Percentiles rank a stretch among this genome's conserved stretches.
Conservation (phyloP, 2,329 filamentous ascomycete species). For the Talaromyces atroroseus region DNA sequence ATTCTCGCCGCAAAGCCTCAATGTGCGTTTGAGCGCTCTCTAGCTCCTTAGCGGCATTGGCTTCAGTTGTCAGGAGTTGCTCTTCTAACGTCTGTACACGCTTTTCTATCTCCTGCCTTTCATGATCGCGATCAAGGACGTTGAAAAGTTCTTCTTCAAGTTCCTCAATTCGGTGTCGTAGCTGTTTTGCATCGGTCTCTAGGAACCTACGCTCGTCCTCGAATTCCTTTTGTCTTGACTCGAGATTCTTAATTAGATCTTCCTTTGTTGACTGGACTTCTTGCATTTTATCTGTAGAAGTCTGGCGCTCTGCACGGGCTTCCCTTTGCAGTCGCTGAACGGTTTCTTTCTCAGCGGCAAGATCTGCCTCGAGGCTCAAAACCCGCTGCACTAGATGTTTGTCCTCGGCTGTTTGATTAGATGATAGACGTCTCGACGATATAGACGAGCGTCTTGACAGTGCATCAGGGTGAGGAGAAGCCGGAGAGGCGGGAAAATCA, state of each 20-base stretch:
- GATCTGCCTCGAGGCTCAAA: slow-evolving; percentile 68
- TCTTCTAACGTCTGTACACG: slow-evolving; percentile 62
- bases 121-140: slow-evolving; percentile 74
- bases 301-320: slow-evolving; percentile 54
- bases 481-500: slow-evolving; percentile 37
- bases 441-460: slow-evolving; percentile 55
- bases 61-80: slow-evolving; percentile 61
- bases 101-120: slow-evolving; percentile 65
- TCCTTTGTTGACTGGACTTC: slow-evolving; percentile 89
- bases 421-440: slow-evolving; percentile 57
- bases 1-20: slow-evolving; percentile 55
- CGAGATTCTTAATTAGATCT: slow-evolving; percentile 90
- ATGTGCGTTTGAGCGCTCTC: slow-evolving; percentile 39
- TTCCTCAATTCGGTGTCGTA: slow-evolving; percentile 76
- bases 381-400: slow-evolving; percentile 59
- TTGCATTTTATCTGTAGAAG: slow-evolving; percentile 63
- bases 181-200: slow-evolving; percentile 70
- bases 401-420: slow-evolving; percentile 55
- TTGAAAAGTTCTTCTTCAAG: slow-evolving; percentile 88
- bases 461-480: slow-evolving; percentile 36
- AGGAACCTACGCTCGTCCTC: slow-evolving; percentile 75
- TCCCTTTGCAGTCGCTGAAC: slow-evolving; percentile 65
- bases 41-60: slow-evolving; percentile 42
- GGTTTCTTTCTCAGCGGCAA: slow-evolving; percentile 66
- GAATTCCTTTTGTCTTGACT: slow-evolving; percentile 85